phyloP scores from a whole-genome alignment of 352 stramenopile species.

The Globisporangium orthogonon region DNA sequence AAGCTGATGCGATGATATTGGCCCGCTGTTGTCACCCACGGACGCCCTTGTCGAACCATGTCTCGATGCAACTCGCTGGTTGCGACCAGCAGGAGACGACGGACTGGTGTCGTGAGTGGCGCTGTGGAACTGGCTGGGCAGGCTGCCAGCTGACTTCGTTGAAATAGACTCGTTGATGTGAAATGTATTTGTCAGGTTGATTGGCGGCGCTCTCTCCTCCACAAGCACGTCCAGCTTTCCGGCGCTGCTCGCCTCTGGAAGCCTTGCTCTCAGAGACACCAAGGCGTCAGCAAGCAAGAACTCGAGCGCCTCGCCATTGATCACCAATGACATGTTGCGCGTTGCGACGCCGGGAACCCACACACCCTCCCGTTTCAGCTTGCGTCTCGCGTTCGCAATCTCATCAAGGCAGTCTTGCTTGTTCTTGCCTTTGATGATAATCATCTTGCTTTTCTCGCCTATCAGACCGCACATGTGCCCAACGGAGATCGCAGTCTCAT shows the following conservation, averaged over 20 bases:
- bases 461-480: constrained; percentile 94
- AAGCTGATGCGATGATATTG: constrained; percentile 42
- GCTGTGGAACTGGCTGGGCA: constrained; percentile 22
- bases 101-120: constrained; percentile 11
- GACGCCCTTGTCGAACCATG: constrained; percentile 34
- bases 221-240: constrained; percentile 20
- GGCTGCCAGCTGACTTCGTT: constrained; percentile 39
- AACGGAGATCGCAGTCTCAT: constrained; percentile 99
- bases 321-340: constrained; percentile 70
- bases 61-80: constrained; percentile 20
- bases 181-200: constrained; percentile 7
- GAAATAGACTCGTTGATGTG: constrained; percentile 33
- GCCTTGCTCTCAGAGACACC: constrained; percentile 5
- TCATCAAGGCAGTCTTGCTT: constrained; percentile 78
- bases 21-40: constrained; percentile 14
- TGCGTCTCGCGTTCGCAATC: constrained; percentile 63
- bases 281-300: constrained; percentile 46
- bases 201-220: constrained; percentile 14
- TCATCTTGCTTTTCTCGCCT: constrained; percentile 65
- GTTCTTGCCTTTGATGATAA: constrained; percentile 79
- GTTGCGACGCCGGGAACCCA: constrained; percentile 73
- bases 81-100: constrained; percentile 1
- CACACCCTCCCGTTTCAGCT: constrained; percentile 71
- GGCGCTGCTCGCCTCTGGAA: constrained; percentile 7
- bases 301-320: constrained; percentile 79